Conservation (phyloP, 2,329 filamentous ascomycete genomes). For the Didymellaceae sp. region DNA sequence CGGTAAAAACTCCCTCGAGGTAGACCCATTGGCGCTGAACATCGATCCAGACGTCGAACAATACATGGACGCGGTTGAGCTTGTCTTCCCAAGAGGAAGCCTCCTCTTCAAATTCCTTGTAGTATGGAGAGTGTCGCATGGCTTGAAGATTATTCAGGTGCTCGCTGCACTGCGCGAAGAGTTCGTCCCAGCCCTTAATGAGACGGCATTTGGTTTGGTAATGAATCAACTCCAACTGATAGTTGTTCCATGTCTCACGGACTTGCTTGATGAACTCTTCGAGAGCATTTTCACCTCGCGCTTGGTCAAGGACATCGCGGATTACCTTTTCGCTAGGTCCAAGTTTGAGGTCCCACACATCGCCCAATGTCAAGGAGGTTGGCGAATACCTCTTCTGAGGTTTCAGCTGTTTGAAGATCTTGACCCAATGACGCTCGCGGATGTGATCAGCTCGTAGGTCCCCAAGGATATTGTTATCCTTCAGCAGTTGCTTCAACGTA, state of each 20-base stretch:
- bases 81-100: constrained; percentile 97
- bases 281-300: constrained; percentile 96
- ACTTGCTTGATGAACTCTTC: constrained; percentile 98
- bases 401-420: constrained; percentile 95
- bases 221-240: constrained; percentile 89
- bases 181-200: constrained; percentile 96
- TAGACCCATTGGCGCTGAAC: constrained; percentile 99
- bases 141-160: constrained; percentile 97
- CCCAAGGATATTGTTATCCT: constrained; percentile 84
- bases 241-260: constrained; percentile 95
- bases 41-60: constrained; percentile 99
- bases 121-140: constrained; percentile 99
- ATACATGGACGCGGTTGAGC: constrained; percentile 92
- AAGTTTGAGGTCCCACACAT: constrained; percentile 97
- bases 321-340: constrained; percentile 86
- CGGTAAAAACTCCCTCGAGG: constrained; percentile 97
- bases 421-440: constrained; percentile 93
- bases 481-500: constrained; percentile 84
- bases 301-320: constrained; percentile 91
- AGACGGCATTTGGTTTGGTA: constrained; percentile 98
- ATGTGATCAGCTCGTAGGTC: constrained; percentile 97
- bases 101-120: constrained; percentile 99
- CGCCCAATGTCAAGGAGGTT: constrained; percentile 93
- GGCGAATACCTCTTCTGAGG: constrained; percentile 93
- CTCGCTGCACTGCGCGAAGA: constrained; percentile 98